These are phyloP conservation scores for Chaetomium tenue DNA, from an alignment of 495 filamentous ascomycete species.

Conservation along the genomic window DNA sequence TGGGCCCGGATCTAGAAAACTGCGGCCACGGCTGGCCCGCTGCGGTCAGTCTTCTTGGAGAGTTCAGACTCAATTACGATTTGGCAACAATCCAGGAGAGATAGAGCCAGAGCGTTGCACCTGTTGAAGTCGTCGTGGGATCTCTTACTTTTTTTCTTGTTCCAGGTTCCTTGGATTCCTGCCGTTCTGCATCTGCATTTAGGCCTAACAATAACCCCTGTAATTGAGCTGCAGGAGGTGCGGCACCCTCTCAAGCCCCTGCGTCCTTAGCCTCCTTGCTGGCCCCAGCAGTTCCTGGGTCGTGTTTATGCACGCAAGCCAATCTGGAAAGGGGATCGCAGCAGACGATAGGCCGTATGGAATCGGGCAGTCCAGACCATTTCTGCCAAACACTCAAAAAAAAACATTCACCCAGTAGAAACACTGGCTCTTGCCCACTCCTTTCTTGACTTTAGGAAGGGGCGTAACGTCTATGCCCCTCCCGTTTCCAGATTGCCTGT, in stretches of 20 bases:
- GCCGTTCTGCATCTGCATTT: constrained; percentile 34
- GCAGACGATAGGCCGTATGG: too few relatives aligned
- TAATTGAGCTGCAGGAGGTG: constrained; percentile 32
- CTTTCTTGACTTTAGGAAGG: neutral
- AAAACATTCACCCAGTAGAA: neutral
- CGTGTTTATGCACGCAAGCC: constrained; percentile 9
- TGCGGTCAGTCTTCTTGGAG: neutral
- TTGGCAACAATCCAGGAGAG: neutral
- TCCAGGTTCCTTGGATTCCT: constrained; percentile 18
- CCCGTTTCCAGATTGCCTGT: too few relatives aligned
- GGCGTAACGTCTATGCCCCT: neutral
- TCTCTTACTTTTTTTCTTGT: constrained; percentile 21
- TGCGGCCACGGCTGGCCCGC: neutral
- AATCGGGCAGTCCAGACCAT: constrained; percentile 3
- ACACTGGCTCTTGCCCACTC: neutral
- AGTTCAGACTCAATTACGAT: neutral
- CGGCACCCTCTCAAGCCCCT: constrained; percentile 30
- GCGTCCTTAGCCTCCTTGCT: constrained; percentile 23
- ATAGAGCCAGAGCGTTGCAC: neutral
- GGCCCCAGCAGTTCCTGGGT: constrained; percentile 6
- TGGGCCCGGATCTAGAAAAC: neutral
- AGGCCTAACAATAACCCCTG: constrained; percentile 36
- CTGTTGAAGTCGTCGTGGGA: constrained; percentile 8
- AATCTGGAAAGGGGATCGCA: neutral
- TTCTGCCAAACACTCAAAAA: neutral